These are phyloP conservation scores for Leccinum truebloodii DNA, from an alignment of 768 basidiomycete species.

Conservation along the genomic window DNA sequence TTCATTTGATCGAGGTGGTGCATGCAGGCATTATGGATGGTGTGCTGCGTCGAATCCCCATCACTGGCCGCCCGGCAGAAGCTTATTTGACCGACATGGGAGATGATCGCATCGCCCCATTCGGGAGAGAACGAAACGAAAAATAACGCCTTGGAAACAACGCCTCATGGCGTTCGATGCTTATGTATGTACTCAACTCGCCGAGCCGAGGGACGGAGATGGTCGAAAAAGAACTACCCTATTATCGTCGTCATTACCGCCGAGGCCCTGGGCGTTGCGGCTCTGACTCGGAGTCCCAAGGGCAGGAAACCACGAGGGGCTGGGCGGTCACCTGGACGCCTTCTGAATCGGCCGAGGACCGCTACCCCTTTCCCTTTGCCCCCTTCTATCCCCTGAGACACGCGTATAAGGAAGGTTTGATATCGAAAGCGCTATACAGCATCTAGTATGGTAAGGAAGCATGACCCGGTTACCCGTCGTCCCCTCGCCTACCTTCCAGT, in stretches of 20 bases:
- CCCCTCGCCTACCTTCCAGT: neutral
- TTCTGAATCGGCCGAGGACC: neutral
- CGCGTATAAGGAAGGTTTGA: slow-evolving; percentile 29
- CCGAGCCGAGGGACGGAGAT: slow-evolving; percentile 15
- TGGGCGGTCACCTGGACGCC: neutral
- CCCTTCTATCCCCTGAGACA: slow-evolving; percentile 11
- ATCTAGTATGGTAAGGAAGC: slow-evolving; percentile 1
- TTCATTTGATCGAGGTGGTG: neutral
- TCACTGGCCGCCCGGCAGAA: slow-evolving; percentile 1
- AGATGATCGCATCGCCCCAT: slow-evolving; percentile 4
- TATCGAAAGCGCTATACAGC: slow-evolving; percentile 22
- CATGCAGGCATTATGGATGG: neutral
- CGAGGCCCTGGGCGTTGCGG: slow-evolving; percentile 3
- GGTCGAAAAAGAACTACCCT: slow-evolving; percentile 4
- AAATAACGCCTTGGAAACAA: slow-evolving; percentile 4
- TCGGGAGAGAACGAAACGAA: slow-evolving; percentile 2
- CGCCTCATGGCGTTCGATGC: slow-evolving; percentile 1
- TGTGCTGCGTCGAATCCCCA: neutral
- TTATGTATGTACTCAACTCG: neutral
- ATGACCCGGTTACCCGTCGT: slow-evolving; percentile 11
- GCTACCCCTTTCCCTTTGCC: neutral
- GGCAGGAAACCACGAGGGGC: slow-evolving; percentile 30
- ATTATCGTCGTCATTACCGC: slow-evolving; percentile 7
- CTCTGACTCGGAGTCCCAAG: slow-evolving; percentile 5
- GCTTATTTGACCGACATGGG: slow-evolving; percentile 8